These are phyloP conservation scores for Alternaria triticimaculans DNA, from an alignment of 2,329 filamentous ascomycete genomes.

Conservation along the genomic window DNA sequence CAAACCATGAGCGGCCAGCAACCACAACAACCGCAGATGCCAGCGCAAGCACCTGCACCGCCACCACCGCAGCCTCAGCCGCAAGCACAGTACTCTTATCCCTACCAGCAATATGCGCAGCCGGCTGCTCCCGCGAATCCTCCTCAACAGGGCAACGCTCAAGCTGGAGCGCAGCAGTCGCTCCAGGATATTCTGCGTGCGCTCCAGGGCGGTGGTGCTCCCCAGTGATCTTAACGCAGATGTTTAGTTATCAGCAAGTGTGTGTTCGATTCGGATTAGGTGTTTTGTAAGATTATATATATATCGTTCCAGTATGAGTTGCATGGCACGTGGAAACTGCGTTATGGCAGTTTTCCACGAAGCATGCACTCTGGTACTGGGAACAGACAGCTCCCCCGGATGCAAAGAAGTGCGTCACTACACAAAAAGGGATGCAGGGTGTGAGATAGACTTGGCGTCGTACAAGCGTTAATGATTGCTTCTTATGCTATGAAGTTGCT, in stretches of 20 bases:
- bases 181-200: conserved; percentile 43
- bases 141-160: conserved; percentile 26
- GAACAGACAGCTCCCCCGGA: neutral
- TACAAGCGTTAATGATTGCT: conserved; percentile 7
- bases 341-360: neutral
- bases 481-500: neutral
- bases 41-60: conserved; percentile 26
- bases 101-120: conserved; percentile 34
- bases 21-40: conserved; percentile 26
- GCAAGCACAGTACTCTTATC: conserved; percentile 32
- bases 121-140: conserved; percentile 26
- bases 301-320: neutral
- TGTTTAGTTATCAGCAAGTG: neutral
- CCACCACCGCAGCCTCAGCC: conserved; percentile 27
- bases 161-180: conserved; percentile 31
- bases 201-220: conserved; percentile 30
- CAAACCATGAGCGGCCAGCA: conserved; percentile 32
- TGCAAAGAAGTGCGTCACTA: neutral
- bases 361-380: conserved; percentile 1
- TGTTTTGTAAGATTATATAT: conserved; percentile 10
- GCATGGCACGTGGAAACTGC: neutral
- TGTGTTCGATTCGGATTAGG: neutral
- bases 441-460: neutral
- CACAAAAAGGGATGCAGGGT: neutral
- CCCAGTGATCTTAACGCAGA: neutral